Evolutionary conservation across 805 yeast genomes (phyloP).

Genomic region (Hanseniaspora valbyensis): DNA sequence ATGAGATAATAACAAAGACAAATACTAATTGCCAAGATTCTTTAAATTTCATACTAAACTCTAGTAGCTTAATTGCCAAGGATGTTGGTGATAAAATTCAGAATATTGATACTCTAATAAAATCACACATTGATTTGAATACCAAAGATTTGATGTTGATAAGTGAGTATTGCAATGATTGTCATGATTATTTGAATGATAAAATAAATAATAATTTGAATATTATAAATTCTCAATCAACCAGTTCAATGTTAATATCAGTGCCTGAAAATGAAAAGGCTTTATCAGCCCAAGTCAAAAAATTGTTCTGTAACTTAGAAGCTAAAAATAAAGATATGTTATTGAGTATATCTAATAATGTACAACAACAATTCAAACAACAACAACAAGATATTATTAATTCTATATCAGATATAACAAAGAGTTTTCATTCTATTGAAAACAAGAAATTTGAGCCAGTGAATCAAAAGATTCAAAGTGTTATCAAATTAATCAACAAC

Average conservation of each 20-base stretch:
- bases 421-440: constrained; percentile 26
- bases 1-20: constrained; percentile 2
- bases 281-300: constrained; percentile 22
- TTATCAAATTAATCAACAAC: constrained; percentile 26
- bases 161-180: constrained; percentile 27
- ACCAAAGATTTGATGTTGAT: constrained; percentile 26
- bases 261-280: constrained; percentile 15
- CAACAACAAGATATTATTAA: constrained; percentile 23
- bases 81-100: constrained; percentile 18
- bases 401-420: constrained; percentile 24
- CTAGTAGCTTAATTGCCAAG: constrained; percentile 4
- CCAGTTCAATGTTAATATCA: constrained; percentile 16
- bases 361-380: constrained; percentile 22
- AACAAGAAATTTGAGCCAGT: constrained; percentile 25
- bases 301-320: constrained; percentile 23
- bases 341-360: constrained; percentile 19
- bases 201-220: constrained; percentile 23
- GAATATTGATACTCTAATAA: constrained; percentile 19
- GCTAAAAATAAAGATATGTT: constrained; percentile 22
- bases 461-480: constrained; percentile 25
- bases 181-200: constrained; percentile 26
- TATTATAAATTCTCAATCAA: constrained; percentile 19
- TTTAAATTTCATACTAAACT: background rate
- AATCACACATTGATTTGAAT: constrained; percentile 20
- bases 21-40: constrained; percentile 6